Evolutionary conservation across 768 basidiomycete genomes (phyloP), one percentile per base, ranked within the genome.

Genomic region (Psilocybe cubensis): DNA sequence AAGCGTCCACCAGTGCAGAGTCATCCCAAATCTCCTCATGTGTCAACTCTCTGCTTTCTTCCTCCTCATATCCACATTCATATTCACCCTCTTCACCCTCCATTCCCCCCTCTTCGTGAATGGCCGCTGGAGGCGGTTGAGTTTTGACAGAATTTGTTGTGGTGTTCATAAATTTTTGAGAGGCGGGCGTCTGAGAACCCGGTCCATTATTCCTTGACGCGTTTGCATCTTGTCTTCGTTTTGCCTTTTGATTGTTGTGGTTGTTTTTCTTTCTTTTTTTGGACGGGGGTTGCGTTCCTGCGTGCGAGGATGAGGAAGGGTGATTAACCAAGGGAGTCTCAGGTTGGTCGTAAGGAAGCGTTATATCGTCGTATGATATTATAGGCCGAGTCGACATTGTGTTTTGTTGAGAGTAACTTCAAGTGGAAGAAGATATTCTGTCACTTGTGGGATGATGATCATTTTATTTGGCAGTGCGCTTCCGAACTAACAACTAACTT

Each of bases 1-100:
- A 93, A 18, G 92, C 92, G 51, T 89, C 80, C 43, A 94, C 82
- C 61, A 94, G 80, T 3, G 88, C 89, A 31, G 89, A 88, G 68
- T 94, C 92, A 61, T 94, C 92, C 92, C 92, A 94, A 33, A 92
- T 85, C 65, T 94, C 91, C 46, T 86, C 82, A 29, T 87, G 80
- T 8, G 87, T 84, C 56, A 92, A 77, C 53, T 84, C 78, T 24
- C 86, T 79, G 61, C 86, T 85, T 64, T 87, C 84, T 28, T 79
- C 77, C 24, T 79, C 76, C 10, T 76, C 76, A 2, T 68, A 72
- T n/a, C 73, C 75, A 4, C 70, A 70, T 5, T 69, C 72, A 24
- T 64, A 52, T 17, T 63, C 72, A 23, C 55, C 69, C 9, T 64
- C 67, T 21, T 68, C 63, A 1, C 61, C 66, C 4, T 57, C 59